Conservation (phyloP, 495 filamentous ascomycete species). For the Penicillium cosmopolitanum region DNA sequence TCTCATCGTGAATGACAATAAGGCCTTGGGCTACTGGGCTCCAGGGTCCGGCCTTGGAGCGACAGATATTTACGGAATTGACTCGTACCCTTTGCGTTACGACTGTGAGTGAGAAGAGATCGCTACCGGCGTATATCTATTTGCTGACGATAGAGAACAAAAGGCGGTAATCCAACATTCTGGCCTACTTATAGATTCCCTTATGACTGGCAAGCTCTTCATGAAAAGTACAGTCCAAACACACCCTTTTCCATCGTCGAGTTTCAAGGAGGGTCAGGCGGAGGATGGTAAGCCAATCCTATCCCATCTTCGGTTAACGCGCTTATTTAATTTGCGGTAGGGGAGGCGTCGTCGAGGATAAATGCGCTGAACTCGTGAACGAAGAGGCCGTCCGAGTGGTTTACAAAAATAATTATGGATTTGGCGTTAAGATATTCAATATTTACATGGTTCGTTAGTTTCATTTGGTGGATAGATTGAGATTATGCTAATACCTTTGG, state of each 20-base stretch:
- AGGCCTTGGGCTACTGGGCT: slow-evolving; percentile 54
- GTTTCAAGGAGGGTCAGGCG: slow-evolving; percentile 25
- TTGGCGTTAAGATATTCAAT: slow-evolving; percentile 60
- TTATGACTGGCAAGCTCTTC: slow-evolving; percentile 43
- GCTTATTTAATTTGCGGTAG: slow-evolving; percentile 32
- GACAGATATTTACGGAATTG: slow-evolving; percentile 74
- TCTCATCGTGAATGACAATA: slow-evolving; percentile 70
- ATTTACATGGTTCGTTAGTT: slow-evolving; percentile 61
- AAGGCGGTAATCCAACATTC: slow-evolving; percentile 41
- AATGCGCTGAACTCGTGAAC: slow-evolving; percentile 61
- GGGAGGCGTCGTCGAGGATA: slow-evolving; percentile 63
- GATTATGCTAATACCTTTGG: slow-evolving; percentile 7
- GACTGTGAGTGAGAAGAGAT: slow-evolving; percentile 39
- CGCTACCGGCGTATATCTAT: not conserved
- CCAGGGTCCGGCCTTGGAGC: slow-evolving; percentile 61
- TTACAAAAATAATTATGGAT: slow-evolving; percentile 73
- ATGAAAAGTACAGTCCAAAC: slow-evolving; percentile 55
- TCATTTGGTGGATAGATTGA: not conserved
- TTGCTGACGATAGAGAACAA: not conserved
- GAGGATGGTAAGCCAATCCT: slow-evolving; percentile 14
- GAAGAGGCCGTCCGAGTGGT: slow-evolving; percentile 69
- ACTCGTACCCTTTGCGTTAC: slow-evolving; percentile 65
- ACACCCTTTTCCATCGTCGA: slow-evolving; percentile 68
- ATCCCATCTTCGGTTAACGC: slow-evolving; percentile 40
- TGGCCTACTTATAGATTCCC: slow-evolving; percentile 50